phyloP scores from a whole-genome alignment of 2,329 filamentous ascomycete species.

The Coniochaeta sp. region DNA sequence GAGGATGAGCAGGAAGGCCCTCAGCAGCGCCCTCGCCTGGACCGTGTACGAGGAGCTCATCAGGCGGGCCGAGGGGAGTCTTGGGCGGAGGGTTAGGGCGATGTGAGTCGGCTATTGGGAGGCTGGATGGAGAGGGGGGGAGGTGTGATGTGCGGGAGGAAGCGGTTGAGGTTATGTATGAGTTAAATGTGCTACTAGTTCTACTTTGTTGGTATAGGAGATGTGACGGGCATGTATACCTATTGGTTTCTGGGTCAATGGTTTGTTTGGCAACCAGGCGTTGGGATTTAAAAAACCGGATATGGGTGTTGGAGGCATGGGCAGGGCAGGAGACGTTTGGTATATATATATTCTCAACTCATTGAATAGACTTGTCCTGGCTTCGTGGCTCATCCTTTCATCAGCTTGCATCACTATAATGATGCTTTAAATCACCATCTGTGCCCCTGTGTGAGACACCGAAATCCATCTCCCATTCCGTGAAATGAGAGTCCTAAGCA shows the following conservation, averaged over 20 bases:
- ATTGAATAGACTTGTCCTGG: background rate
- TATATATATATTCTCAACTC: conserved; percentile 2
- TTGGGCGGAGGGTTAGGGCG: conserved; percentile 11
- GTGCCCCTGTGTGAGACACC: background rate
- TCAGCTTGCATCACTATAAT: background rate
- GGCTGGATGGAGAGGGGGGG: conserved; percentile 7
- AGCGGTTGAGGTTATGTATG: too few relatives aligned
- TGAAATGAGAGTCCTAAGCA: background rate
- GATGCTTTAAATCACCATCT: background rate
- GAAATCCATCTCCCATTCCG: background rate
- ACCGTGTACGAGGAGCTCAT: conserved; percentile 94
- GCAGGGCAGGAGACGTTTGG: background rate
- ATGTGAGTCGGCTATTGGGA: background rate
- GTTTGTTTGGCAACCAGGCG: background rate
- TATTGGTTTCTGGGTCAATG: background rate
- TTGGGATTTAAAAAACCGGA: background rate
- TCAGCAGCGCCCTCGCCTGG: conserved; percentile 95
- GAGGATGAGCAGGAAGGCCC: conserved; percentile 81
- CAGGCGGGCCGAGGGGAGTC: conserved; percentile 48
- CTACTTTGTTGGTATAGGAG: background rate
- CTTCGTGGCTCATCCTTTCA: background rate
- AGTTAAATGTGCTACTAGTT: background rate
- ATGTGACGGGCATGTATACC: background rate
- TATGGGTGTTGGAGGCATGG: background rate
- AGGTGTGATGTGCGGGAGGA: conserved; percentile 6